Base-by-base conservation (phyloP, 805 yeast species). In the Scheffersomyces stipitis region DNA sequence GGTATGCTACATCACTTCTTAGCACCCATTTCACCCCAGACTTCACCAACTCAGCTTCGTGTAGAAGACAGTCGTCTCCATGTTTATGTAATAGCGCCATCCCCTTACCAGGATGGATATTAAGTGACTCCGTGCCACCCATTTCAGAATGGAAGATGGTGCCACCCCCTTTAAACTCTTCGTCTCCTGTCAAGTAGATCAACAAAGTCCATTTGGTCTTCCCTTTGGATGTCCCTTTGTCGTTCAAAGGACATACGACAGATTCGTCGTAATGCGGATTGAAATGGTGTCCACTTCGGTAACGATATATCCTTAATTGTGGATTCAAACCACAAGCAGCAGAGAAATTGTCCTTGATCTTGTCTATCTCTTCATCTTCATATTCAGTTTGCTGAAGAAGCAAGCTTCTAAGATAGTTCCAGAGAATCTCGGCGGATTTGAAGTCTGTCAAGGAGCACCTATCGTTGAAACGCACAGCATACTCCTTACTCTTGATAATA, bases 81-180 rank as follows among this genome's bases (percentile, higher is more conserved):
- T 80, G 86, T 45, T 78, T 78, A 48, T 80, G 86, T 31, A 80
- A 54, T 28, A 80, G 60, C 0, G 81, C 82, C 73, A 73, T 63
- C 0, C 85, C 86, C 38, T 61, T 66, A 13, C 52, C 48, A 0
- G 84, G 83, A 37, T 69, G 73, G 3, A 77, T 63, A 12, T 59
- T 60, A 18, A 64, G 44, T 1, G 60, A 58, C 15, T 51, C 42
- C 2, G 45, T 42, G 0, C 51, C 51, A 5, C 55, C 48, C 5
- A 24, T 18, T 13, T 52, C 51, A 3, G 63, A 64, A 42, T 78
- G 66, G 43, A 80, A 80, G 3, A 75, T 62, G 0, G 86, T 80
- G 14, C 74, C 80, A 0, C 86, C 86, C 12, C 85, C 86, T 7
- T 44, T 42, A 32, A 80, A 71, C 23, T 74, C 80, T 2, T 71